These are phyloP conservation scores for Dictyostelium capitatum DNA, from an alignment of 78 protist species.

Conservation along the genomic window DNA sequence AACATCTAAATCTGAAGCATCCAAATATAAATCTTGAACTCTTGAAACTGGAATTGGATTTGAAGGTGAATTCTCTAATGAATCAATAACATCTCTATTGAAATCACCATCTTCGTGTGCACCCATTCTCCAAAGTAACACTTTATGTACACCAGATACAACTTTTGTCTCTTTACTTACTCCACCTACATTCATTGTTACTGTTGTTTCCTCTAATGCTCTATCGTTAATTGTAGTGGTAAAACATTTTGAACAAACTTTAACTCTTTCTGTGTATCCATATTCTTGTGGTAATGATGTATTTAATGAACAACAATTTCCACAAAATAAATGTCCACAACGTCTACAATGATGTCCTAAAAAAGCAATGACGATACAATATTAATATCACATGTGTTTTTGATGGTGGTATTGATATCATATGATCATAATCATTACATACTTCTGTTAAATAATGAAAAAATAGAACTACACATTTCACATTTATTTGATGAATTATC, in stretches of 20 bases:
- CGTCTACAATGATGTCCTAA: conserved; percentile 82
- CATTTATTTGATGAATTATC: conserved; percentile 43
- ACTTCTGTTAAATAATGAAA: conserved; percentile 71
- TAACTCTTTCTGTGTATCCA: conserved; percentile 67
- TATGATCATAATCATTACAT: background rate
- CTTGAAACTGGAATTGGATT: conserved; percentile 65
- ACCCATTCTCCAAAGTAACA: conserved; percentile 76
- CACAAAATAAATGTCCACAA: conserved; percentile 79
- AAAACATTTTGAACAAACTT: conserved; percentile 77
- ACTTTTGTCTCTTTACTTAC: conserved; percentile 70
- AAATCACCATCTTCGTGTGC: conserved; percentile 78
- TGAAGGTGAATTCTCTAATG: conserved; percentile 39
- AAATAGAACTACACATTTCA: conserved; percentile 46
- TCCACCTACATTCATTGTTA: conserved; percentile 77
- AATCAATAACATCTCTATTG: conserved; percentile 58
- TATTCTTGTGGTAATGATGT: conserved; percentile 61
- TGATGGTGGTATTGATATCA: background rate
- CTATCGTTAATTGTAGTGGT: conserved; percentile 55
- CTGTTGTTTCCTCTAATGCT: conserved; percentile 50
- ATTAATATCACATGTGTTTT: background rate
- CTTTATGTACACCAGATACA: conserved; percentile 51
- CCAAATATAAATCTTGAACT: conserved; percentile 65
- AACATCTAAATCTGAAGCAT: conserved; percentile 56
- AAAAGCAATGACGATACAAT: background rate
- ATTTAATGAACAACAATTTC: conserved; percentile 68